Evolutionary conservation across 2,329 filamentous ascomycete species (phyloP), one percentile per base, ranked within the genome.

Genomic region (Ceratocystis harringtonii): DNA sequence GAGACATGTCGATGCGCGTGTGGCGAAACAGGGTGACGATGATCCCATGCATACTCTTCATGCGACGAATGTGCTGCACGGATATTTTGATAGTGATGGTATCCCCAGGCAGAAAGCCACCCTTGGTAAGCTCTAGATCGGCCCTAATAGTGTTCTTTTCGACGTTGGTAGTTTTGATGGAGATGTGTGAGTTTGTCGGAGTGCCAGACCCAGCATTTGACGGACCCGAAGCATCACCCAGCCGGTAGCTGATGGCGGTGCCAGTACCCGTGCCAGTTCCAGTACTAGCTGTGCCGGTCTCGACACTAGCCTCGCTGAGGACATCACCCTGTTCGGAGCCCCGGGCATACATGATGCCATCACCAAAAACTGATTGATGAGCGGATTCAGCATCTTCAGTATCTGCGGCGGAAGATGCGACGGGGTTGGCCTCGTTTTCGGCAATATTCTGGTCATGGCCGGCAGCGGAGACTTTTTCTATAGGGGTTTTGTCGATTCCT

Each of bases 21-120:
- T 95, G 89, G 57, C 94, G 85, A 73, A 95, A 96, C 7, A 99
- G 78, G 1, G 94, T 97, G 58, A 96, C 84, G 68, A 97, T 94
- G 61, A 97, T 88, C 6, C 94, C 92, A 70, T 92, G 89, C 76
- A 96, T 81, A 73, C 91, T 97, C 76, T 92, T 90, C 71, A 97
- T 84, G 66, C 86, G 83, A 74, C 95, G 95, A 67, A 88, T 92
- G 73, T 97, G 94, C 69, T 90, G 87, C 67, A 99, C 86, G 0
- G 82, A 85, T 63, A 97, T 86, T 70, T 84, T 87, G 64, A 97
- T 81, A 0, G 89, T 85, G 55, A 97, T 79, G 28, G 83, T 83
- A 70, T 97, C 94, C 17, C 94, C 94, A 0, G 91, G 86, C 15
- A 97, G 78, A 72, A 88, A 95, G 19, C 92, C 94, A 12, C 89